These are phyloP conservation scores for Dendrocalamus sinicus DNA, from an alignment of 176 grass and related monocot species.

Conservation along the genomic window DNA sequence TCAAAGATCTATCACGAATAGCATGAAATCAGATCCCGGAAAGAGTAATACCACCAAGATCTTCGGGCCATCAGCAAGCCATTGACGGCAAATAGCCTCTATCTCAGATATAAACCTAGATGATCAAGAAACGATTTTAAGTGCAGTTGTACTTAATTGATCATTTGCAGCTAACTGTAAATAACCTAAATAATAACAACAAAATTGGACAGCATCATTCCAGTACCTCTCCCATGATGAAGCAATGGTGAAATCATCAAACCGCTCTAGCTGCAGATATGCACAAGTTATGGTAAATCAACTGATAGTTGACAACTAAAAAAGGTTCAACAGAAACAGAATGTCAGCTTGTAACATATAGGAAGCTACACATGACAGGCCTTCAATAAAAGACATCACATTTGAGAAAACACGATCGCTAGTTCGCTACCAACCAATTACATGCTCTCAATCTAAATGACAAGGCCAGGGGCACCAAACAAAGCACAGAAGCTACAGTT, in stretches of 20 bases:
- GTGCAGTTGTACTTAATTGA: background rate
- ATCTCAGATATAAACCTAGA: conserved; percentile 98
- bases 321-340: background rate
- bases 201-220: conserved; percentile 1
- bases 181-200: background rate
- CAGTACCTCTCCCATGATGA: conserved; percentile 96
- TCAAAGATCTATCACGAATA: background rate
- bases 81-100: conserved; percentile 91
- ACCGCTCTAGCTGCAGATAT: conserved; percentile 64
- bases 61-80: conserved; percentile 85
- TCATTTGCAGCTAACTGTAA: background rate
- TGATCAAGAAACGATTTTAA: conserved; percentile 26
- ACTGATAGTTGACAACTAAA: background rate
- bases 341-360: conserved; percentile 3
- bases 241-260: conserved; percentile 97
- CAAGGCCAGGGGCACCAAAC: background rate
- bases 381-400: background rate
- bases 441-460: conserved; percentile 1
- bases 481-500: conserved; percentile 8
- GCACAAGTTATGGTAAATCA: conserved; percentile 25
- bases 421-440: background rate
- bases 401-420: background rate
- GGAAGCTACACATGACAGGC: background rate
- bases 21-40: conserved; percentile 21
- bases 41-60: conserved; percentile 75